Conservation (phyloP, 2,329 filamentous ascomycete species). For the Pyricularia sp. region DNA sequence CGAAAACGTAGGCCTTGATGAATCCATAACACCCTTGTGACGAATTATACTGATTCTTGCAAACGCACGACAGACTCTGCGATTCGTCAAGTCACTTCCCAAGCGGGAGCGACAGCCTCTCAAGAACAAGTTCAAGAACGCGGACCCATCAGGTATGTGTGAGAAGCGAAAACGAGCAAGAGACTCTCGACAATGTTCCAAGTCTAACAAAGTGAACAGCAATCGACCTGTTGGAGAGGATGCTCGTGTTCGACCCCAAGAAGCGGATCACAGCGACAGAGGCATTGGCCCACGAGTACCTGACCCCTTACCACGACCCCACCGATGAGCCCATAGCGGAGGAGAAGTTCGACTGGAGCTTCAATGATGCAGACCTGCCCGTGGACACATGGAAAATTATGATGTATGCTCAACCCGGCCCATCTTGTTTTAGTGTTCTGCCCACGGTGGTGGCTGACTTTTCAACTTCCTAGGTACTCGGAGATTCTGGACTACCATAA, state of each 20-base stretch:
- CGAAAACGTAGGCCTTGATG: constrained; percentile 64
- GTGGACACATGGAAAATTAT: constrained; percentile 99
- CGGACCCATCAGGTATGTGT: constrained; percentile 67
- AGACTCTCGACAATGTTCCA: background rate
- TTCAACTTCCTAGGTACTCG: constrained; percentile 62
- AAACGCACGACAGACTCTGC: constrained; percentile 56
- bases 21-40: background rate
- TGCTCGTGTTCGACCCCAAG: constrained; percentile 98
- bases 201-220: constrained; percentile 38
- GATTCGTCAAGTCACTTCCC: constrained; percentile 95
- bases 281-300: constrained; percentile 84
- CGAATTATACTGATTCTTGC: background rate
- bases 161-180: background rate
- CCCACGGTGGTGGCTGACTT: background rate
- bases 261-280: constrained; percentile 83
- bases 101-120: constrained; percentile 88
- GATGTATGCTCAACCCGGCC: constrained; percentile 54
- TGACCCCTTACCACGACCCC: constrained; percentile 93
- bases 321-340: constrained; percentile 92
- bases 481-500: constrained; percentile 99
- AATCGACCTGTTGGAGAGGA: constrained; percentile 86
- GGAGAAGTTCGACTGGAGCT: constrained; percentile 99
- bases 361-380: constrained; percentile 94
- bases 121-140: constrained; percentile 86
- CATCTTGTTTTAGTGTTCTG: background rate